Evolutionary conservation across 371 early-diverging fungal genomes (phyloP), one percentile per base, ranked within the genome.

Genomic region (Cokeromyces recurvatus): DNA sequence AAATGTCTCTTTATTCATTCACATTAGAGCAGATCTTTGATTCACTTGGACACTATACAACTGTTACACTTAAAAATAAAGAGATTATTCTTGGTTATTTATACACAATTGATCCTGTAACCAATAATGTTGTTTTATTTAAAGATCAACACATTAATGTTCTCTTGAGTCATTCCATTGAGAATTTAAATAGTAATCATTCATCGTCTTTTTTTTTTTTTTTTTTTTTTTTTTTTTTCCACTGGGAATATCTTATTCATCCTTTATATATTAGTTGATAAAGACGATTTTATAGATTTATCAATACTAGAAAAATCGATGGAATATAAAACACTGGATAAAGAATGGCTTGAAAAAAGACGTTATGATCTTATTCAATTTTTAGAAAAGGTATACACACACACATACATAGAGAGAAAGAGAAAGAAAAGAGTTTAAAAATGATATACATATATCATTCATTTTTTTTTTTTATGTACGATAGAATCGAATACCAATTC

Each of bases 401-500:
- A 24, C 12, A 27, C 12, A 27, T 20, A 41, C 8, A 22, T 14
- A 22, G 6, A 38, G 8, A 16, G 19, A 38, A 23, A 31, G 3
- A 12, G 11, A 29, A 29, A 29, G 11, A 8, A 29, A 29, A 29
- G 11, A 29, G n/a, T n/a, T n/a, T n/a, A n/a, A n/a, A n/a, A n/a
- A n/a, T n/a, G n/a, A n/a, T n/a, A n/a, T n/a, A n/a, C 29, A 27
- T 7, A 7, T 11, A 5, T 7, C 29, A 5, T 19, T 2, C 8
- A 17, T 31, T 32, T 17, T 31, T 22, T 25, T 24, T 14, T 32
- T 32, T 10, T 7, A 5, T 27, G 29, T 27, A 27, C 7, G 27
- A 38, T 49, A 77, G 78, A 42, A 68, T 41, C 74, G 74, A 44
- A 63, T 82, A 41, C 81, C 78, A 14, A 63, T 72, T 25, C 60